Evolutionary conservation across 371 early-diverging fungal species (phyloP), one percentile per base, ranked within the genome.

Genomic region (Gilbertella persicaria): DNA sequence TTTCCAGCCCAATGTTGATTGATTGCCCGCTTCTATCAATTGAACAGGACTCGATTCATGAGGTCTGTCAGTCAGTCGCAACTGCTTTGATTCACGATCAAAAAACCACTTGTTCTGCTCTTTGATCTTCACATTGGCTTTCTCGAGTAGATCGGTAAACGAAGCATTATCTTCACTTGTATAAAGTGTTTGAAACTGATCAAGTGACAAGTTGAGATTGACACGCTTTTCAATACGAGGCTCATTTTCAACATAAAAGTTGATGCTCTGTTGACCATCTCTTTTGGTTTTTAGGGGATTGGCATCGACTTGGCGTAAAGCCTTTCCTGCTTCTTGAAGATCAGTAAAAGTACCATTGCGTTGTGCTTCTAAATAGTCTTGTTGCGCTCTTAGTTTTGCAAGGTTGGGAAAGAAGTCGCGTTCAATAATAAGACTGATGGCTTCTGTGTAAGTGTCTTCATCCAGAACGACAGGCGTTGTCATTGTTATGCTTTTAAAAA

Each of bases 121-220:
- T 44, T 71, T 66, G 35, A 73, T 66, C 26, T 80, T 79, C 14
- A 75, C 64, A 37, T 90, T 89, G 20, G 79, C 71, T 45, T 79
- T 80, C 53, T 85, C 82, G 9, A 94, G 28, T 12, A 92, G 62
- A 17, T 78, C 80, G 24, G 67, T 55, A 64, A 94, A 94, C 3
- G 91, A 89, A 10, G 90, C 87, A 66, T 93, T 91, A 64, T 93
- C 94, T 60, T 93, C 93, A 58, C 84, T 84, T 5, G 93, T 92
- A 62, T 90, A 91, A n/a, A 69, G 61, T 1, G 83, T 55, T 62
- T 88, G 91, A 55, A 91, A 93, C 38, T 80, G 79, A 52, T 91
- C 92, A 2, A 79, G 53, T 8, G 67, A 68, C 16, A 79, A 49
- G 37, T 63, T 56, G 3, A 75, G 45, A 35, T 79, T 75, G 7